Conservation (phyloP, 179 eudicot genomes). For the Beta macrorhiza region DNA sequence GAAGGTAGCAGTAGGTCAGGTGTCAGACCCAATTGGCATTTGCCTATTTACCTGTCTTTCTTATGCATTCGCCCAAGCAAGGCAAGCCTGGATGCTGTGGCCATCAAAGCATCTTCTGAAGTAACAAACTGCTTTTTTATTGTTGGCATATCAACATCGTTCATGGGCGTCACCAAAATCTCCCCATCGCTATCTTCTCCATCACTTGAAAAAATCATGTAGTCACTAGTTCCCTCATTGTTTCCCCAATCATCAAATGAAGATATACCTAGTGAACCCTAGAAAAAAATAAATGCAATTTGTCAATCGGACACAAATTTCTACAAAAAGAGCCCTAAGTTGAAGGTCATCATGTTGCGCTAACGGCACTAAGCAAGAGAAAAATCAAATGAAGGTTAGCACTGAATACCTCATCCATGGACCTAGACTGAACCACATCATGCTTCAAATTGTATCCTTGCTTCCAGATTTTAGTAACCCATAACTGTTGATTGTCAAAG, state of each 20-base stretch:
- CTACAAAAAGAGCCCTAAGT: neutral
- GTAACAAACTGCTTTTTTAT: slow-evolving; percentile 43
- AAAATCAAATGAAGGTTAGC: neutral
- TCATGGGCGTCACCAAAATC: slow-evolving; percentile 57
- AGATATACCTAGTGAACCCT: slow-evolving; percentile 50
- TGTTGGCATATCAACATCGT: slow-evolving; percentile 68
- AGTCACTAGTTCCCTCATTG: slow-evolving; percentile 41
- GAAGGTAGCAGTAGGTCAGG: neutral
- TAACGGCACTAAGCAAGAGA: slow-evolving; percentile 10
- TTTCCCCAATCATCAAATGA: slow-evolving; percentile 61
- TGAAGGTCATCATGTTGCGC: slow-evolving; percentile 8
- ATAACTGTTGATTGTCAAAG: slow-evolving; percentile 26
- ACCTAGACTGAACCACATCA: slow-evolving; percentile 31
- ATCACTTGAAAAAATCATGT: slow-evolving; percentile 62
- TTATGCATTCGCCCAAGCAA: slow-evolving; percentile 51
- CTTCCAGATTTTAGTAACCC: slow-evolving; percentile 22
- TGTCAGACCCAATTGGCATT: slow-evolving; percentile 2
- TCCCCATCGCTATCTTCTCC: slow-evolving; percentile 89
- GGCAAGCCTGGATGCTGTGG: slow-evolving; percentile 60
- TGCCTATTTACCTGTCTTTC: slow-evolving; percentile 49
- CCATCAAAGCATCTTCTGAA: slow-evolving; percentile 59
- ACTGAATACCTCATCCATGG: slow-evolving; percentile 52
- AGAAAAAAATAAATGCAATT: slow-evolving; percentile 10
- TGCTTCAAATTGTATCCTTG: slow-evolving; percentile 24
- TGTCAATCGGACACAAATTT: slow-evolving; percentile 16